Evolutionary conservation across 129 eudicot species (phyloP).

Genomic region (Tagetes erecta): DNA sequence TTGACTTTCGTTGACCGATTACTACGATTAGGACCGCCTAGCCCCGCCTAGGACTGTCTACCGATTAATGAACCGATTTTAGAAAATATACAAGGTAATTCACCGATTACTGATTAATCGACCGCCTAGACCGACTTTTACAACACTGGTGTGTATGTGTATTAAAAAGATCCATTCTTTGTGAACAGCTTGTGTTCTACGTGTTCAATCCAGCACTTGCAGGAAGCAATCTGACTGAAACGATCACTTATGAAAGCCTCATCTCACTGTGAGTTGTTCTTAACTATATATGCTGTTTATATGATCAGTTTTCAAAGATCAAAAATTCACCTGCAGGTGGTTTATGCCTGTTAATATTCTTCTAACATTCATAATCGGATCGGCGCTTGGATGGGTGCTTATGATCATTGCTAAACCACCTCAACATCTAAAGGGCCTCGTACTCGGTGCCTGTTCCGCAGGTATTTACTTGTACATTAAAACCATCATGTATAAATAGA

Average conservation of each 20-base stretch:
- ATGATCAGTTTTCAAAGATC: background rate
- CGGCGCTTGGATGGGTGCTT: conserved; percentile 78
- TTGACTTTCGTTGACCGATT: background rate
- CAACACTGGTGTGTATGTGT: background rate
- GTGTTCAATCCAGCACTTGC: conserved; percentile 90
- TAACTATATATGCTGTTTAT: no score
- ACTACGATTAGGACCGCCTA: no score
- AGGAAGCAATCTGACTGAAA: conserved; percentile 62
- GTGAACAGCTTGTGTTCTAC: conserved; percentile 67
- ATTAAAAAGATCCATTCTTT: background rate
- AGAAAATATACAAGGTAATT: no score
- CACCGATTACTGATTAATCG: no score
- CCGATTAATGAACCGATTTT: no score
- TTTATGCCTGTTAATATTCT: conserved; percentile 92
- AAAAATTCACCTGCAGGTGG: conserved; percentile 53
- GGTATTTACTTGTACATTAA: conserved; percentile 35
- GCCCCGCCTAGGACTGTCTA: no score
- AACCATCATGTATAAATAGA: no score
- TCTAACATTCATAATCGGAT: conserved; percentile 71
- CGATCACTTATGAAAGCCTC: conserved; percentile 69
- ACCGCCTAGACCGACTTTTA: no score
- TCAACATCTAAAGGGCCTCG: conserved; percentile 69
- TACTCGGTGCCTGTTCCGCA: conserved; percentile 75
- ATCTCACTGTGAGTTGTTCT: conserved; percentile 50
- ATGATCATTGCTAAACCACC: conserved; percentile 61